These are phyloP conservation scores for Moringa oleifera DNA, from an alignment of 345 rosid genomes.

Conservation along the genomic window DNA sequence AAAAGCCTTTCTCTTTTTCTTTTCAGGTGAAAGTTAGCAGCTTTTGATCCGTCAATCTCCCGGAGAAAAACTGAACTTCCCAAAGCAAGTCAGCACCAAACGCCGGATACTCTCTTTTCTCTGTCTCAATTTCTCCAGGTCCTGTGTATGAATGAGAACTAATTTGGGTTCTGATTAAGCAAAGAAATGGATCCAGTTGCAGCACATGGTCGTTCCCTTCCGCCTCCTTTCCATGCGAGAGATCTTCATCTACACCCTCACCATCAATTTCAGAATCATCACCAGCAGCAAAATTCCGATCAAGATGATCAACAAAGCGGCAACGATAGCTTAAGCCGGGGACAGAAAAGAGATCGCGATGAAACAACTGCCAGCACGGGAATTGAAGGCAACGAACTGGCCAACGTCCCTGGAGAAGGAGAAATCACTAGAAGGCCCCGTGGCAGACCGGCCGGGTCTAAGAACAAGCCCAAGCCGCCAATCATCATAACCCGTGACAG, in stretches of 20 bases:
- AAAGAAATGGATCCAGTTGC: constrained; percentile 66
- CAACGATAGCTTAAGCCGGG: constrained; percentile 23
- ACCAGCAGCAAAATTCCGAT: constrained; percentile 46
- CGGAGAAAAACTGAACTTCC: neutral
- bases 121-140: neutral
- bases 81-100: neutral
- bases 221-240: constrained; percentile 75
- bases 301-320: constrained; percentile 18
- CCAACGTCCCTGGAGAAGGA: constrained; percentile 40
- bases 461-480: constrained; percentile 89
- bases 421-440: constrained; percentile 64
- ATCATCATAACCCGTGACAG: constrained; percentile 92
- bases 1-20: constrained; percentile 6
- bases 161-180: constrained; percentile 23
- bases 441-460: constrained; percentile 87
- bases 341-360: constrained; percentile 68
- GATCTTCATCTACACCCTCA: constrained; percentile 60
- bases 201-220: constrained; percentile 70
- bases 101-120: constrained; percentile 4
- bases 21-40: constrained; percentile 10
- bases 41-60: constrained; percentile 15
- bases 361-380: constrained; percentile 25
- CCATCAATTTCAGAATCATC: constrained; percentile 41
- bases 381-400: constrained; percentile 38
- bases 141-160: constrained; percentile 14